phyloP scores from a whole-genome alignment of 768 basidiomycete genomes.

The Suillus fuscotomentosus region DNA sequence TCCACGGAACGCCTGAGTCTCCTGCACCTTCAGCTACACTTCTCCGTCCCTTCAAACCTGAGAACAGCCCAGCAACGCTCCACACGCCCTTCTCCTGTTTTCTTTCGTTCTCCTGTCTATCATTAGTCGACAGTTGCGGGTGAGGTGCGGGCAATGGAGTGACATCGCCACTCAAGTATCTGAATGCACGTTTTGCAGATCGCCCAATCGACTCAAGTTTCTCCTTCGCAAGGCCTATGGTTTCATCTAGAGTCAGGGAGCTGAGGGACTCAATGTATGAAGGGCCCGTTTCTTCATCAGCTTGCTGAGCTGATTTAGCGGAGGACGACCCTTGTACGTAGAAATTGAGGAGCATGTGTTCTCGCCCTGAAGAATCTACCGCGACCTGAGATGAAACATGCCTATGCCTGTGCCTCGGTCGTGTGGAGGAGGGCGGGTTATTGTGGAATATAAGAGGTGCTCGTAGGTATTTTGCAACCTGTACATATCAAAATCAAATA shows the following conservation, averaged over 20 bases:
- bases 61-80: constrained; percentile 67
- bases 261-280: constrained; percentile 47
- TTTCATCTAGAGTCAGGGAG: constrained; percentile 57
- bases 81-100: constrained; percentile 40
- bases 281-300: constrained; percentile 25
- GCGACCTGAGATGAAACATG: constrained; percentile 79
- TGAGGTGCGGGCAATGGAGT: constrained; percentile 36
- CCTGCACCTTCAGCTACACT: constrained; percentile 27
- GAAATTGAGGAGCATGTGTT: constrained; percentile 85
- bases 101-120: constrained; percentile 29
- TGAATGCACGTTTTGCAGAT: constrained; percentile 58
- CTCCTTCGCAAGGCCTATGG: constrained; percentile 45
- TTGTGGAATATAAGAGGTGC: constrained; percentile 75
- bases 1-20: constrained; percentile 47
- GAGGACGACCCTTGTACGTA: constrained; percentile 66
- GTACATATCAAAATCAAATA: background rate
- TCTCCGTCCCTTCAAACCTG: constrained; percentile 51
- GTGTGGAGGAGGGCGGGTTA: constrained; percentile 69
- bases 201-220: constrained; percentile 41
- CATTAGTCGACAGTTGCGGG: constrained; percentile 26
- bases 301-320: constrained; percentile 30
- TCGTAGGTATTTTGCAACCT: constrained; percentile 72
- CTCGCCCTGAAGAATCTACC: constrained; percentile 68
- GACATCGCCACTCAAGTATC: constrained; percentile 69
- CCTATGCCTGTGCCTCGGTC: constrained; percentile 81